Evolutionary conservation across 768 basidiomycete genomes (phyloP), one percentile per base, ranked within the genome.

Genomic region (Podaxis sp.): DNA sequence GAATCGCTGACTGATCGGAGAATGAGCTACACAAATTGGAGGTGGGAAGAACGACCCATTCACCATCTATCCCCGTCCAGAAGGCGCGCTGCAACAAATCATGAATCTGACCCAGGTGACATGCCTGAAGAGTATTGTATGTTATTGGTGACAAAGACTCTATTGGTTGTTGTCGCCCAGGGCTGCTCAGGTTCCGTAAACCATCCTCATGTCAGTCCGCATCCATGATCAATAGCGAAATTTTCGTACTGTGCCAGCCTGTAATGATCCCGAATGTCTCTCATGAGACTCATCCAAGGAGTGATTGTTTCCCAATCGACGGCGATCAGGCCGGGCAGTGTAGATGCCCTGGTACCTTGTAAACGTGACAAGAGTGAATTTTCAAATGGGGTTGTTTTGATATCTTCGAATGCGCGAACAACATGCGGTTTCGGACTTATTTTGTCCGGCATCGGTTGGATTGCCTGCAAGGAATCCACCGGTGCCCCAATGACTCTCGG

Each of bases 1-100:
- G 88, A 83, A 66, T 91, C 90, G 63, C 80, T 82, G 36, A 93
- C 92, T 93, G 55, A 33, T 61, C 43, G 29, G 40, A 41, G 33
- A 25, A 59, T 40, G 9, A 64, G 24, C 43, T 47, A 55, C 27
- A 64, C 63, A 61, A 25, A 53, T 25, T 47, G 33, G 47, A 54
- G 47, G 24, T 25, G 33, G 43, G 46, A 59, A 63, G 15, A 43
- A 55, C 49, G 4, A 38, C 22, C 25, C 36, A 63, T 80, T 55
- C 61, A 91, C 91, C 85, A 70, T 91, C 81, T 46, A 94, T 88
- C 13, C 89, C 91, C 9, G 82, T 75, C 92, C 92, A 93, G 70
- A 94, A 94, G 0, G 79, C 81, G 11, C 86, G 79, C 53, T 79
- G 74, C 46, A 94, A 75, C 2, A 93, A 73, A 52, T 89, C 89